These are phyloP conservation scores for Ceratobasidium papillatum DNA, from an alignment of 1,284 basidiomycete genomes.

Conservation along the genomic window DNA sequence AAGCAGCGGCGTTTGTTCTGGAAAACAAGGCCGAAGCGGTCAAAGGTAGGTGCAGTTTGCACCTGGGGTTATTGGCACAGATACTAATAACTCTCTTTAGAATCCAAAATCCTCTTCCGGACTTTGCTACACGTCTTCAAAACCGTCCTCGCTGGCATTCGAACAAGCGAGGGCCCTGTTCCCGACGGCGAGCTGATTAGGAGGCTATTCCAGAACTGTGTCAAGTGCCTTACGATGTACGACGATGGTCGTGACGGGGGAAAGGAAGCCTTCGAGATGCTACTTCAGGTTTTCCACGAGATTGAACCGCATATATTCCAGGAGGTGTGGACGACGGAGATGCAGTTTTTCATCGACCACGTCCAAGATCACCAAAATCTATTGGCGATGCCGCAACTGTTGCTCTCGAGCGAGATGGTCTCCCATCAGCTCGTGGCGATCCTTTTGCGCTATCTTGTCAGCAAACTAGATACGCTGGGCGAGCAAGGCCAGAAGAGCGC, in stretches of 20 bases:
- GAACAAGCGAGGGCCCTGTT: conserved; percentile 78
- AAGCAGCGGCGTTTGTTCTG: conserved; percentile 73
- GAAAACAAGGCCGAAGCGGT: conserved; percentile 81
- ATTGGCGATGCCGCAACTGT: conserved; percentile 85
- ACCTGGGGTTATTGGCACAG: neutral
- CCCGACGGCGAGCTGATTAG: conserved; percentile 91
- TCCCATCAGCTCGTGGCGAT: conserved; percentile 95
- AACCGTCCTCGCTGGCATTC: conserved; percentile 79
- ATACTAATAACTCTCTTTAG: conserved; percentile 55
- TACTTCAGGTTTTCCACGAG: conserved; percentile 80
- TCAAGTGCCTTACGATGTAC: conserved; percentile 87
- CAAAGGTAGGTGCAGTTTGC: conserved; percentile 62
- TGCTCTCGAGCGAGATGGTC: conserved; percentile 85
- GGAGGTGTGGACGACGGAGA: conserved; percentile 92
- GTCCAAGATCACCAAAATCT: conserved; percentile 81
- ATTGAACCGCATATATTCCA: conserved; percentile 92
- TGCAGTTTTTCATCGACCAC: conserved; percentile 86
- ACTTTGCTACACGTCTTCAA: conserved; percentile 92
- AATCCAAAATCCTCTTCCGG: conserved; percentile 86
- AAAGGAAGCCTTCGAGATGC: conserved; percentile 88
- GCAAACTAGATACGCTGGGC: conserved; percentile 84
- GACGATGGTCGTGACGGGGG: conserved; percentile 83
- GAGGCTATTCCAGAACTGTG: conserved; percentile 85
- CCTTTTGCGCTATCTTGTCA: conserved; percentile 87
- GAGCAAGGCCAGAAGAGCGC: conserved; percentile 82